Percentiles rank a stretch among this genome's conserved stretches.
phyloP scores from a whole-genome alignment of 371 early-diverging fungal genomes.

The Mucor velutinosus region DNA sequence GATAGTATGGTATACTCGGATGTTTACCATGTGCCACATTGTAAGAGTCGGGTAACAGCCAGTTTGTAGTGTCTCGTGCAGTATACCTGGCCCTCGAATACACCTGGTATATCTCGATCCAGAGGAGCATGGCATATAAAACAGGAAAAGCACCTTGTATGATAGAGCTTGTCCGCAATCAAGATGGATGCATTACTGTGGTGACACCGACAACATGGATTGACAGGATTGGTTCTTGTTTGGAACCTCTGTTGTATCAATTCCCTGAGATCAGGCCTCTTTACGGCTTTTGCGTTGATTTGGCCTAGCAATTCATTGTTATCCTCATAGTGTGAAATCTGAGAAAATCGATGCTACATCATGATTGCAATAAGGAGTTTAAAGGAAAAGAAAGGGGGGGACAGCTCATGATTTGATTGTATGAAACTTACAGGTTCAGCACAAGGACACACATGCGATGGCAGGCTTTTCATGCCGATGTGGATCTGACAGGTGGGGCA shows the following conservation, averaged over 20 bases:
- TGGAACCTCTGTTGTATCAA: neutral
- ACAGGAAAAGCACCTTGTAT: slow-evolving; percentile 26
- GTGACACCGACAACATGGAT: neutral
- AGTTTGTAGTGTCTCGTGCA: slow-evolving; percentile 59
- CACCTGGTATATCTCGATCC: slow-evolving; percentile 17
- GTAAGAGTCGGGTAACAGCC: slow-evolving; percentile 25
- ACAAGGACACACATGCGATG: neutral
- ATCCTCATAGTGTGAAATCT: slow-evolving; percentile 3
- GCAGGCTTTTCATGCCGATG: neutral
- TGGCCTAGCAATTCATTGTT: neutral
- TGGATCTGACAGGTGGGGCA: neutral
- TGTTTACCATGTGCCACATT: slow-evolving; percentile 48
- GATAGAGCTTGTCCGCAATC: slow-evolving; percentile 15
- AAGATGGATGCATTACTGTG: neutral
- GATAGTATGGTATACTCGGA: neutral
- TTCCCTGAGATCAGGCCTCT: neutral
- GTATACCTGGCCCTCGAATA: slow-evolving; percentile 56
- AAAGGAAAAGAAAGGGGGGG: neutral
- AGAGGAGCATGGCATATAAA: slow-evolving; percentile 22
- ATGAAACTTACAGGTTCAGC: neutral
- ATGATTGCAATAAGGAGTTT: neutral
- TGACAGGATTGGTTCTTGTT: neutral
- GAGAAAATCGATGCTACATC: slow-evolving; percentile 4
- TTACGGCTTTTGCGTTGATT: neutral
- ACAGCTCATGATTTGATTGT: neutral